Conservation (phyloP, 768 basidiomycete genomes). For the Trametes punicea region DNA sequence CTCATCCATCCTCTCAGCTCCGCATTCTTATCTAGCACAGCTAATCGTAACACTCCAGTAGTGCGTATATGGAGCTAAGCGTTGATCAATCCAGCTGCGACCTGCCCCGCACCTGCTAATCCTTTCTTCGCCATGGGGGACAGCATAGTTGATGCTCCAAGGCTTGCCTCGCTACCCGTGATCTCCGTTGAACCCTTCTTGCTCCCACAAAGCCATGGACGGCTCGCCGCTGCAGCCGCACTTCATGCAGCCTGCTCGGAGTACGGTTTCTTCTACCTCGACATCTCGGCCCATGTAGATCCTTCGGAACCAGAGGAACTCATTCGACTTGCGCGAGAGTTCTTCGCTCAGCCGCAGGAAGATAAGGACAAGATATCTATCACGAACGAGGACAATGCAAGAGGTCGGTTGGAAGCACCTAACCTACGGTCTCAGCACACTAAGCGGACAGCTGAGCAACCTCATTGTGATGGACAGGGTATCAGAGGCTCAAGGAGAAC, state of each 20-base stretch:
- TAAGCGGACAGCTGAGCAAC: no score
- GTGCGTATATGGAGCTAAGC: no score
- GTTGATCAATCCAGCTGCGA: no score
- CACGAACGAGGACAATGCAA: conserved; percentile 63
- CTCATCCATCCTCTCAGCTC: background rate
- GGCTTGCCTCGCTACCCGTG: conserved; percentile 51
- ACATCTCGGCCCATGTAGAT: conserved; percentile 58
- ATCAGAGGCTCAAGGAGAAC: conserved; percentile 77
- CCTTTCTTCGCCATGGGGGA: background rate
- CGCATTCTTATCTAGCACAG: background rate
- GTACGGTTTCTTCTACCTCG: conserved; percentile 89
- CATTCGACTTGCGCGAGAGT: conserved; percentile 58
- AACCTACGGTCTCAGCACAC: background rate
- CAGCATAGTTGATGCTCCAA: background rate
- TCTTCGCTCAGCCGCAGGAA: conserved; percentile 64
- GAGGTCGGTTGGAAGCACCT: conserved; percentile 49
- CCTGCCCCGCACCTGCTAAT: background rate
- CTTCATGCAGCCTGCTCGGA: conserved; percentile 73
- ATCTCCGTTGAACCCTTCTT: conserved; percentile 72
- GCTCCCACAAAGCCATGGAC: conserved; percentile 35
- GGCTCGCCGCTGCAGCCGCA: conserved; percentile 44
- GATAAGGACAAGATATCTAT: conserved; percentile 66
- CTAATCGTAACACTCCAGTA: no score
- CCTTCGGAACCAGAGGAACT: conserved; percentile 63
- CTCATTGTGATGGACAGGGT: no score